Percentiles rank a stretch among this genome's conserved stretches.
These are phyloP conservation scores for Debaryomycetaceae sp. DNA, from an alignment of 1,139 yeast genomes.

Conservation along the genomic window DNA sequence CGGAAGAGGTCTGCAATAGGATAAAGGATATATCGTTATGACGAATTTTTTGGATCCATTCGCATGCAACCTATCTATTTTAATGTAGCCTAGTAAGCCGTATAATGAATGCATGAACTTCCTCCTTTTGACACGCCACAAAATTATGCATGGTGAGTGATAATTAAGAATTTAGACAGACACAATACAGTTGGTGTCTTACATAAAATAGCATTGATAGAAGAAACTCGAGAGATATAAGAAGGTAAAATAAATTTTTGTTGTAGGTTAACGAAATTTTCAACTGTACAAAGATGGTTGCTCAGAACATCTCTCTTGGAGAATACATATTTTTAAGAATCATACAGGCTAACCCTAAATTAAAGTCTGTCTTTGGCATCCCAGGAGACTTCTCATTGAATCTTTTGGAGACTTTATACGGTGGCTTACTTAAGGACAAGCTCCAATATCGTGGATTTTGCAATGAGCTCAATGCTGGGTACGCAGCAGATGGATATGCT, in stretches of 20 bases:
- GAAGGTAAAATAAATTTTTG: conserved; percentile 1
- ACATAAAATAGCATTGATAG: too few relatives aligned
- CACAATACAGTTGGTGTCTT: too few relatives aligned
- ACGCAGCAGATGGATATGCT: conserved; percentile 79
- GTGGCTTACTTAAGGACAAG: conserved; percentile 19
- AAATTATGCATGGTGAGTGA: not conserved
- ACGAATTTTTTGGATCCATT: too few relatives aligned
- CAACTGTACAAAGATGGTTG: not conserved
- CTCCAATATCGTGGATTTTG: conserved; percentile 29
- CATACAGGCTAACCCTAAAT: conserved; percentile 33
- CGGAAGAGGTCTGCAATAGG: not conserved
- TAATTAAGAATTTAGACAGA: too few relatives aligned
- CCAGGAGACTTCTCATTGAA: conserved; percentile 44
- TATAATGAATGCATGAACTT: too few relatives aligned
- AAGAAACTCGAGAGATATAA: not conserved
- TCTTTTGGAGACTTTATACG: conserved; percentile 34
- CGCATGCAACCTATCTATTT: too few relatives aligned
- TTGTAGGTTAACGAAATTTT: not conserved
- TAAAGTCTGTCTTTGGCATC: conserved; percentile 36
- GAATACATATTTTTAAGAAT: conserved; percentile 38
- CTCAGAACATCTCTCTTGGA: conserved; percentile 28
- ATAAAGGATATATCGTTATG: not conserved
- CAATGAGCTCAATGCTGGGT: conserved; percentile 49
- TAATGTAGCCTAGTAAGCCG: not conserved
- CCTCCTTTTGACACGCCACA: not conserved